Evolutionary conservation across 495 filamentous ascomycete genomes (phyloP).

Genomic region (Podospora comata): DNA sequence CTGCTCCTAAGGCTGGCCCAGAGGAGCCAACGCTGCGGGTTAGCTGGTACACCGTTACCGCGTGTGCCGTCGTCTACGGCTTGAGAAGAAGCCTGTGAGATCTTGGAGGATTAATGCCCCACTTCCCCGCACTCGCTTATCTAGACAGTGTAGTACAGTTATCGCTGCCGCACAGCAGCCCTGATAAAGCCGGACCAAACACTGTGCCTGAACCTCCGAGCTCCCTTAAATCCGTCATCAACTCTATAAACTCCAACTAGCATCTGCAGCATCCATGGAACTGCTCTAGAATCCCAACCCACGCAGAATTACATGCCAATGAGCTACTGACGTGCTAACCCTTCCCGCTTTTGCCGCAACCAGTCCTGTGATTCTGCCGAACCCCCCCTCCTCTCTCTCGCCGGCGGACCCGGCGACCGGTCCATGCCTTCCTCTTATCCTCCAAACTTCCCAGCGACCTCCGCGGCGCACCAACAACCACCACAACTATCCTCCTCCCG

Average conservation of each 20-base stretch:
- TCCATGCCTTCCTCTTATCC: conserved; percentile 9
- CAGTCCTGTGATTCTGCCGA: not conserved
- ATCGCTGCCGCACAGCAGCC: not conserved
- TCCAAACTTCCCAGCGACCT: not conserved
- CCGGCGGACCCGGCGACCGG: not conserved
- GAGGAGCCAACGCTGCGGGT: no score
- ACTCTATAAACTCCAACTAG: not conserved
- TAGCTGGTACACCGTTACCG: no score
- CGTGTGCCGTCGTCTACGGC: no score
- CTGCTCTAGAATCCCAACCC: not conserved
- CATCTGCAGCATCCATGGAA: not conserved
- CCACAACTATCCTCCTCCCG: conserved; percentile 1
- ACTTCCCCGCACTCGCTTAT: not conserved
- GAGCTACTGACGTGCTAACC: not conserved
- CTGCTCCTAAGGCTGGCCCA: no score
- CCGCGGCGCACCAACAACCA: not conserved
- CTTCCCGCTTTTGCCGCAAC: not conserved
- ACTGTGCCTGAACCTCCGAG: not conserved
- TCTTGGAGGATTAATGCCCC: not conserved
- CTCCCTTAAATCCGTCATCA: not conserved
- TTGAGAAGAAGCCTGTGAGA: no score
- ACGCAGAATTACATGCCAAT: not conserved
- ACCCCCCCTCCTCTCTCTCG: not conserved
- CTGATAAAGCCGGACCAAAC: not conserved
- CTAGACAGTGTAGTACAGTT: not conserved